Evolutionary conservation across 768 basidiomycete species (phyloP), one percentile per base, ranked within the genome.

Genomic region (Pulveroboletus ravenelii): DNA sequence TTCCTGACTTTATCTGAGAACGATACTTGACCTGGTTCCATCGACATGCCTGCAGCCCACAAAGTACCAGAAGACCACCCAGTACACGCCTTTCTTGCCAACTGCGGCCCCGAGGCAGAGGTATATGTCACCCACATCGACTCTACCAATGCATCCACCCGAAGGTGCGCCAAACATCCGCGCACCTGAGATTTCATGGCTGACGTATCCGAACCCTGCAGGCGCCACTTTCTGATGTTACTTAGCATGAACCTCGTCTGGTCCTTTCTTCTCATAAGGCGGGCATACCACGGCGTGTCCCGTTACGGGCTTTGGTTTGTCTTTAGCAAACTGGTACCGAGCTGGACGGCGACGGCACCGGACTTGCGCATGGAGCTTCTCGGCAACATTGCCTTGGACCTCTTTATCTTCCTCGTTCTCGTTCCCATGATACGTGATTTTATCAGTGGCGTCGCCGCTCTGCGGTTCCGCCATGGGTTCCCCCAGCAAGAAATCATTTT

Each of bases 91-190:
- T 63, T 67, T 46, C 38, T 67, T 7, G 42, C 53, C 1, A 30
- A 38, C 5, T 47, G 60, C 41, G 58, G 61, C 41, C 45, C 56
- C 5, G 57, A 44, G 34, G 51, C 35, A 39, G 67, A 67, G 52
- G 37, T 69, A 29, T 69, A 60, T 49, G 60, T 67, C 30, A 69
- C 65, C 23, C 66, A 67, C 18, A 42, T 65, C 29, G 62, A 69
- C 38, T 40, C 59, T 20, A 31, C 53, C 35, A 51, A 56, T 49
- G 48, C n/a, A n/a, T 27, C 47, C 27, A 48, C 52, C 31, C 53
- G 62, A 48, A 67, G 56, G 66, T 69, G 52, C 45, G 67, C 54
- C n/a, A 5, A 36, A 1, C 17, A 8, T 15, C 38, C 37, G 4
- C 13, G n/a, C n/a, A n/a, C n/a, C n/a, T 8, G 17, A 48, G 13